Conservation (phyloP, 306 rosid genomes). For the Sindora glabra region DNA sequence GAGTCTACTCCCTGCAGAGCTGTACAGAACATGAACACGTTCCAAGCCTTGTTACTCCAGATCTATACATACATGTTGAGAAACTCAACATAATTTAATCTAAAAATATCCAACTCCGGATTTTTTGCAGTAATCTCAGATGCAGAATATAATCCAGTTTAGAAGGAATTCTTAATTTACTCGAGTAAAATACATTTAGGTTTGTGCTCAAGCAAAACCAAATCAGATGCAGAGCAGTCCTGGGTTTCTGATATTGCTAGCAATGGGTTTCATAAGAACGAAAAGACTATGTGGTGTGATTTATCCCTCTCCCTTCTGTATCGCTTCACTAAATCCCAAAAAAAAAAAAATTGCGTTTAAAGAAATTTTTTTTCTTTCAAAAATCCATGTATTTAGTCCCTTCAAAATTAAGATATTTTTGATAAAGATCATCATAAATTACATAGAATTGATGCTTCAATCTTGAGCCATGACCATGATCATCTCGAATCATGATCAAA, state of each 20-base stretch:
- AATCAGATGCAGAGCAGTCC: not conserved
- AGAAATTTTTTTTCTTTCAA: no score
- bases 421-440: no score
- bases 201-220: not conserved
- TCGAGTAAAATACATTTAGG: not conserved
- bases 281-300: no score
- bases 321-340: no score
- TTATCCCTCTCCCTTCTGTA: no score
- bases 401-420: no score
- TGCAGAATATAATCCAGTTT: not conserved
- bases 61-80: slow-evolving; percentile 54
- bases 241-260: not conserved
- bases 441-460: no score
- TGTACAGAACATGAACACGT: slow-evolving; percentile 80
- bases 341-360: no score
- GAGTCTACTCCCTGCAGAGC: slow-evolving; percentile 75
- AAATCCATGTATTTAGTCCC: no score
- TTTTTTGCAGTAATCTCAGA: not conserved
- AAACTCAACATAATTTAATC: not conserved
- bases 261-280: not conserved
- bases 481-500: no score
- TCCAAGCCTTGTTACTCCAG: slow-evolving; percentile 77
- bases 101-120: not conserved
- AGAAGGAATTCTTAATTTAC: not conserved
- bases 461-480: no score